These are phyloP conservation scores for Peniophora sp. DNA, from an alignment of 1,284 basidiomycete species.

Conservation along the genomic window DNA sequence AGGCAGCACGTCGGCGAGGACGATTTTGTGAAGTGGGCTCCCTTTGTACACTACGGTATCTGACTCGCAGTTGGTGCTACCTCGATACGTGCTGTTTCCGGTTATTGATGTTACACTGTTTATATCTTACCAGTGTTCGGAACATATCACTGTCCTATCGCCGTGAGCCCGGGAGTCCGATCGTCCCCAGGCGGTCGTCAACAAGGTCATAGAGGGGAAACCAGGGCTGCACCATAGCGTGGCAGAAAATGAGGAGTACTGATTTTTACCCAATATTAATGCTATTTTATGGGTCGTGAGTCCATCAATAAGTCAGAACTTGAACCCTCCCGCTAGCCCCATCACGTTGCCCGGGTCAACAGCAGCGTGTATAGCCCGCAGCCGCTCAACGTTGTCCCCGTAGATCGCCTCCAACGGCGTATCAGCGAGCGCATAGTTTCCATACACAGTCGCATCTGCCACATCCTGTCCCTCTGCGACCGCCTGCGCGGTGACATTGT, in stretches of 20 bases:
- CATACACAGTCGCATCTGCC: conserved; percentile 29
- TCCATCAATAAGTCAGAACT: conserved; percentile 15
- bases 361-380: conserved; percentile 30
- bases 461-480: conserved; percentile 34
- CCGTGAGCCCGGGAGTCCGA: too few relatives aligned
- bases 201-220: neutral
- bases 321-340: conserved; percentile 49
- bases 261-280: neutral
- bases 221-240: neutral
- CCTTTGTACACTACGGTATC: neutral
- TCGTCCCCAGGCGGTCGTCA: neutral
- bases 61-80: neutral
- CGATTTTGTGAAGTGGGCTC: neutral
- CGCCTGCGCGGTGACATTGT: conserved; percentile 28
- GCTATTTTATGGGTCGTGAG: too few relatives aligned
- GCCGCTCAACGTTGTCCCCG: conserved; percentile 33
- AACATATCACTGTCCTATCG: too few relatives aligned
- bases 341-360: conserved; percentile 47
- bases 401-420: conserved; percentile 43
- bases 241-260: neutral
- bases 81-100: too few relatives aligned
- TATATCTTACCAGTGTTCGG: too few relatives aligned
- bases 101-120: too few relatives aligned
- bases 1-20: neutral
- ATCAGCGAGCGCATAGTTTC: conserved; percentile 25